These are phyloP conservation scores for Cupressus sempervirens DNA, from an alignment of 75 land plant genomes.

Conservation along the genomic window DNA sequence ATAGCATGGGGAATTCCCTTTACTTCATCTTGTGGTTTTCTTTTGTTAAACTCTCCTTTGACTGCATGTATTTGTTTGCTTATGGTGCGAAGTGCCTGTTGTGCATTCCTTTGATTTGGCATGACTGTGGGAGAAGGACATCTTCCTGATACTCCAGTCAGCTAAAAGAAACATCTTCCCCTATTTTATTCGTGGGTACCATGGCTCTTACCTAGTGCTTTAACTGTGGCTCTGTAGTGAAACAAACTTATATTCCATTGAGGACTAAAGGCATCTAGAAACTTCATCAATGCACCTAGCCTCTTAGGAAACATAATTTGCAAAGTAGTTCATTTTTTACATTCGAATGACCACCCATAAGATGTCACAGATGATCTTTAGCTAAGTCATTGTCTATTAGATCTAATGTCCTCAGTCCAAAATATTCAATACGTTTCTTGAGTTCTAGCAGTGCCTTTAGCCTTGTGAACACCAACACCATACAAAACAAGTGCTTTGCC, in stretches of 20 bases:
- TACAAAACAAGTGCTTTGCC: slow-evolving; percentile 47
- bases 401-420: slow-evolving; percentile 19
- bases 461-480: slow-evolving; percentile 42
- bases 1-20: too few relatives aligned
- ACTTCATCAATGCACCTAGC: slow-evolving; percentile 51
- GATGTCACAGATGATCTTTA: slow-evolving; percentile 35
- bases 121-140: too few relatives aligned
- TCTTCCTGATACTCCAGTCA: too few relatives aligned
- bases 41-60: too few relatives aligned
- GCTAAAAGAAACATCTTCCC: too few relatives aligned
- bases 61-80: too few relatives aligned
- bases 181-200: too few relatives aligned
- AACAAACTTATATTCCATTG: slow-evolving; percentile 53
- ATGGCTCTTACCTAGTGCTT: too few relatives aligned
- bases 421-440: slow-evolving; percentile 17
- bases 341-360: slow-evolving; percentile 43
- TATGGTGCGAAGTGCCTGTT: too few relatives aligned
- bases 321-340: slow-evolving; percentile 43
- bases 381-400: slow-evolving; percentile 31
- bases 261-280: slow-evolving; percentile 46
- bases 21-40: too few relatives aligned
- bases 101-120: too few relatives aligned
- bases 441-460: slow-evolving; percentile 21
- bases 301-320: slow-evolving; percentile 52
- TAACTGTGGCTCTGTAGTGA: too few relatives aligned